Evolutionary conservation across 23 red algal species (phyloP).

Genomic region (Gracilaria gracilis): DNA sequence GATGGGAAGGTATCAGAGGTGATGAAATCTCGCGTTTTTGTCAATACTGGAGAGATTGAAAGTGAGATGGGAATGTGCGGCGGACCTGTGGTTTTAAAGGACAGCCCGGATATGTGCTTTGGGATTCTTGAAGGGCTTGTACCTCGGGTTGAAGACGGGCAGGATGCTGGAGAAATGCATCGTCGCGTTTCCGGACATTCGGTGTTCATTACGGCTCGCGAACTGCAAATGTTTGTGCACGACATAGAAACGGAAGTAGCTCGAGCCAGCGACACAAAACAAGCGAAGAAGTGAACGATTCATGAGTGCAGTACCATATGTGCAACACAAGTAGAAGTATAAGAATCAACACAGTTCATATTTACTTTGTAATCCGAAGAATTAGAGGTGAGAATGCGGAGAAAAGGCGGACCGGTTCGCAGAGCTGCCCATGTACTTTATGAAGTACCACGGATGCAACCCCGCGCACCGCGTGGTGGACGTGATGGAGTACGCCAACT

Average conservation of each 20-base stretch:
- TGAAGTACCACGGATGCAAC: constrained; percentile 83
- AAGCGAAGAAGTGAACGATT: constrained; percentile 9
- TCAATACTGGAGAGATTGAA: constrained; percentile 52
- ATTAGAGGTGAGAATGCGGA: no score
- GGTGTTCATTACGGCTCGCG: constrained; percentile 43
- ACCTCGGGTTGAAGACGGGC: constrained; percentile 40
- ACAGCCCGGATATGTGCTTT: constrained; percentile 2
- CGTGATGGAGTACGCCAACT: constrained; percentile 95
- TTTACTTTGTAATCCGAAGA: no score
- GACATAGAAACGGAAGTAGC: constrained; percentile 62
- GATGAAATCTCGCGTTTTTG: constrained; percentile 32
- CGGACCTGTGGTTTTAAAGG: constrained; percentile 56
- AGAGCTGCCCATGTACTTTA: constrained; percentile 89
- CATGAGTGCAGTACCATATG: no score
- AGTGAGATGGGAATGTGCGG: constrained; percentile 85
- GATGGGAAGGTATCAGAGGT: constrained; percentile 54
- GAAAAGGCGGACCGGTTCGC: constrained; percentile 78
- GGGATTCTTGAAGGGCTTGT: constrained; percentile 80
- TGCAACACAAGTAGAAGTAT: no score
- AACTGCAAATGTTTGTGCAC: constrained; percentile 68
- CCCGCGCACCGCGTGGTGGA: constrained; percentile 78
- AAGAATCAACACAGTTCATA: no score
- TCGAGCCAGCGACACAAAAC: not conserved
- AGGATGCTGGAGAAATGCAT: constrained; percentile 39
- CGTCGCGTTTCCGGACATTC: constrained; percentile 37